Base-by-base conservation (phyloP, 371 early-diverging fungal species). In the Blakeslea trispora region DNA sequence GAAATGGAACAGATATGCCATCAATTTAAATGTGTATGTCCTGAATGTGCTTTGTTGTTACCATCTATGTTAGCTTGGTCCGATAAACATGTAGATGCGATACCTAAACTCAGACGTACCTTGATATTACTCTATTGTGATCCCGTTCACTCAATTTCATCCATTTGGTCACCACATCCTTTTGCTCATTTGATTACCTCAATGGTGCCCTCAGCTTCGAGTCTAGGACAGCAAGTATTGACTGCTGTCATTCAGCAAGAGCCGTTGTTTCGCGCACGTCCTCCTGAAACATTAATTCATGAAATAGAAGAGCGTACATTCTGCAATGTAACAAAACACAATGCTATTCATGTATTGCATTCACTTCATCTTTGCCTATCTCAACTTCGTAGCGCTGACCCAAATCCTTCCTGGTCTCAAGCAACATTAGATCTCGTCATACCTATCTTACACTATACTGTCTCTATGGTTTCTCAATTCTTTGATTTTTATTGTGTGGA, bases 401-500 rank as follows among this genome's bases (percentile, higher is more conserved):
- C 75, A 1, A 41, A 57, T 5, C 76, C 72, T 2, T 66, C 76
- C 10, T 72, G 75, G 75, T 74, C 79, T n/a, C 51, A 55, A 9
- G 63, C 72, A 3, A 59, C 70, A 0, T 55, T 68, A 2, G 62
- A 63, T 8, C 49, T 79, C 13, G 21, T 75, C 13, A 59, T 74
- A 14, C 65, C 71, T 3, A 32, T 79, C n/a, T 41, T 76, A 4
- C 59, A 65, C 14, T 72, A 74, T 19, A 72, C 74, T 2, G 69
- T 74, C 1, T 35, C 43, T 1, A 65, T 74, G 61, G 61, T 79
- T 4, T 64, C 74, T 7, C 45, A 48, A 18, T 63, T 72, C 49
- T 76, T 79, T 56, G 74, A 75, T 43, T 76, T 66, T 45, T 75
- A 76, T 37, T 74, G 72, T 41, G 74, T 72, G 34, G 76, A 79